phyloP scores from a whole-genome alignment of 176 grass and related monocot species.

The Lolium perenne region DNA sequence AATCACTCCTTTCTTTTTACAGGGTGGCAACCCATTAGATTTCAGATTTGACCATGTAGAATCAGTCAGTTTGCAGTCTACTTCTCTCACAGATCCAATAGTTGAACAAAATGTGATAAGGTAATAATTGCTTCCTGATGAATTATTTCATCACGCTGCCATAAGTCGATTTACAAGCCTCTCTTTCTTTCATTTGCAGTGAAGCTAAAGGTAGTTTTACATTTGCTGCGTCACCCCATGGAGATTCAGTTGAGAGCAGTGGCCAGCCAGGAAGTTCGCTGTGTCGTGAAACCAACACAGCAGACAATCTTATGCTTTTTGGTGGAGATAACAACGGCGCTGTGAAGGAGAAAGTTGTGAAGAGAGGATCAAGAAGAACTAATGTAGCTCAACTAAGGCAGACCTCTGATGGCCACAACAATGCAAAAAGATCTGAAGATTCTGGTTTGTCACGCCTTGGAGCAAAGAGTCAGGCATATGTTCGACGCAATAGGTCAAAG shows the following conservation, averaged over 20 bases:
- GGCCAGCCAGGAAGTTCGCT: slow-evolving; percentile 68
- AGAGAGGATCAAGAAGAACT: slow-evolving; percentile 69
- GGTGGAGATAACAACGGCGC: slow-evolving; percentile 62
- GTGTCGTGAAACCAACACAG: slow-evolving; percentile 65
- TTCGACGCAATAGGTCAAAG: slow-evolving; percentile 61
- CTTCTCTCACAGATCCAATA: slow-evolving; percentile 81
- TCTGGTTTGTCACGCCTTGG: slow-evolving; percentile 70
- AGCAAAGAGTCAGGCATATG: slow-evolving; percentile 60
- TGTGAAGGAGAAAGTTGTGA: slow-evolving; percentile 58
- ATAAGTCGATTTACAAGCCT: slow-evolving; percentile 35
- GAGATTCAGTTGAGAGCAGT: slow-evolving; percentile 84
- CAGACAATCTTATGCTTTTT: slow-evolving; percentile 86
- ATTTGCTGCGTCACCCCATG: slow-evolving; percentile 64
- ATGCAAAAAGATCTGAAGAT: slow-evolving; percentile 64
- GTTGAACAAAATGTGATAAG: slow-evolving; percentile 65
- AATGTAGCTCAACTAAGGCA: slow-evolving; percentile 56
- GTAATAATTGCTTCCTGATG: slow-evolving; percentile 41
- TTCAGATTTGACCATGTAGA: slow-evolving; percentile 80
- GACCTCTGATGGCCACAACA: slow-evolving; percentile 54
- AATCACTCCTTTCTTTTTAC: slow-evolving; percentile 46
- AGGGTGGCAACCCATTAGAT: slow-evolving; percentile 98
- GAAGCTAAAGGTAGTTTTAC: slow-evolving; percentile 90
- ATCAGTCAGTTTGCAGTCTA: slow-evolving; percentile 77
- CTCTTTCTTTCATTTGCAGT: slow-evolving; percentile 49
- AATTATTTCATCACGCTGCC: slow-evolving; percentile 31